Evolutionary conservation across 1,284 basidiomycete species (phyloP), one percentile per base, ranked within the genome.

Genomic region (Cryptococcus jaspeensis): DNA sequence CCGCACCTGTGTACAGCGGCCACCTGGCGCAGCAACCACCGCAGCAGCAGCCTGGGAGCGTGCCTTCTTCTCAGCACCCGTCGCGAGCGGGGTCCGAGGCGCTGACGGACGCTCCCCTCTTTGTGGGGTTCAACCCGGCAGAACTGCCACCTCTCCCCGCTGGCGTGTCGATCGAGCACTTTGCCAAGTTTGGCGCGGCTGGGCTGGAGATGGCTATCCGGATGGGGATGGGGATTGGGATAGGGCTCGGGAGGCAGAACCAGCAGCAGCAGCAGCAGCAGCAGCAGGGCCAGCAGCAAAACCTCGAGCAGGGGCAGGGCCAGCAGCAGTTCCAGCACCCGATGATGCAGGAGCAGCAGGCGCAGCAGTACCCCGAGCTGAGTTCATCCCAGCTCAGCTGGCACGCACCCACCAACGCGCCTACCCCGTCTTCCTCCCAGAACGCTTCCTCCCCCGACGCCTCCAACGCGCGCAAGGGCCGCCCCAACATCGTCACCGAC

Each of bases 191-290:
- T 48, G 75, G 74, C 8, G 65, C 64, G 39, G 71, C 69, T 2
- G 73, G 74, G 1, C 55, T 79, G n/a, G 75, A 78, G 42, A 73
- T 78, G 73, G 78, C 78, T 8, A 77, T 79, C 37, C 60, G 78
- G n/a, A 71, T 79, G 64, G 78, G 78, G 0, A 78, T 79, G 74
- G 72, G 73, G 4, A 73, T 79, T 22, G 78, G 75, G 3, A 75
- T 79, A 73, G 68, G 65, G 8, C 38, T 73, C 35, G 66, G 65
- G 12, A 7, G 15, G 28, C 25, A 32, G 15, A 12, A 16, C 13
- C 65, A 67, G 44, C 65, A 66, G 37, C 41, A 37, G 16, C 5
- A 32, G 8, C 55, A 60, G 40, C 52, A 58, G 36, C 49, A 36
- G 32, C 38, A 37, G 12, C 18, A 22, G 16, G 55, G 53, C 20